Evolutionary conservation across 805 yeast species (phyloP), one percentile per base, ranked within the genome.

Genomic region (Candida corydali): DNA sequence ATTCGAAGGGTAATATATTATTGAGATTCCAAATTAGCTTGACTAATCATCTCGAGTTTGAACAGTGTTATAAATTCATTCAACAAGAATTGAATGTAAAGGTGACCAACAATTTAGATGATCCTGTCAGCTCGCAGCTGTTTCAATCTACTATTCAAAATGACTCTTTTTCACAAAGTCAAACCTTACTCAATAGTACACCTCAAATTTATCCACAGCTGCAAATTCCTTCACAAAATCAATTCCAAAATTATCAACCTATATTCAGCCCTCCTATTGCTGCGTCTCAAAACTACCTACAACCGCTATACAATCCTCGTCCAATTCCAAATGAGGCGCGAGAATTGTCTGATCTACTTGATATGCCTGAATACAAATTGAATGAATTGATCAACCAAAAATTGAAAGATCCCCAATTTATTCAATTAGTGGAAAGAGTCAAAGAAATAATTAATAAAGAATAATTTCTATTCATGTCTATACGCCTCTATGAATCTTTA

Each of bases 21-120:
- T 47, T 47, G 19, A 40, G 66, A 20, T 58, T 61, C 42, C 68
- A 62, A 40, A 43, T 60, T 3, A 50, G 56, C 8, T 51, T 59
- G 39, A 31, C 27, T 25, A 30, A 30, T 26, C 32, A 37, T 14
- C 26, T 26, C 3, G 49, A 37, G n/a, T 54, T 37, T 27, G 42
- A 43, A 14, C 35, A 33, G 6, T 43, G 48, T 33, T 32, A 36
- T 26, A 14, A 14, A 8, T n/a, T 28, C 14, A 28, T 39, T 9
- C 22, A 36, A 19, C 11, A 32, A 5, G 19, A 25, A 12, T 32
- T 29, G 14, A 29, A 34, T 9, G 17, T 27, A 10, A n/a, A 8
- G 3, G 20, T 29, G 7, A 24, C 12, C 9, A 26, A 29, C 15
- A 28, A 27, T 6, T 10, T 16, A 17, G 15, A 7, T 24, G 29